Evolutionary conservation across 2,329 filamentous ascomycete species (phyloP), one percentile per base, ranked within the genome.

Genomic region (Fusarium nurragi): DNA sequence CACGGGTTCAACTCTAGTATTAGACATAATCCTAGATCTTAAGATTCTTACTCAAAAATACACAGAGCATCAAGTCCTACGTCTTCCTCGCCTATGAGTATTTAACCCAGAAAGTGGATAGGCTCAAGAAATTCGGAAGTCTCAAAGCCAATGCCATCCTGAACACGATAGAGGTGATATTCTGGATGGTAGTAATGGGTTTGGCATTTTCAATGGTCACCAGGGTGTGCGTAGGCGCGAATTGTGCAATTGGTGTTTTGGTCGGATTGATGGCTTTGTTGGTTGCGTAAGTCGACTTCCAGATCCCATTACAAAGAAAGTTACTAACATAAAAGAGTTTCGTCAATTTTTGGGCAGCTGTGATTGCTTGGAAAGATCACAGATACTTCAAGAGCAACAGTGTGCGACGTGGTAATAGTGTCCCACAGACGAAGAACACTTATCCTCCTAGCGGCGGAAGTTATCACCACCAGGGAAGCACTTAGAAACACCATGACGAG

Each of bases 131-230:
- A 32, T 73, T 63, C 51, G 56, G 45, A 8, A 73, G 66, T 12
- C 50, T 70, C 2, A 72, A 73, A 9, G 64, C 71, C 4, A 67
- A 70, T 13, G 57, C 64, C 0, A 55, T 74, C 2, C 51, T 72
- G 16, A 73, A 73, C 50, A 65, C 66, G 1, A 40, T 73, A 10
- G 71, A 73, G 23, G 63, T 70, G 2, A 13, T 71, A 9, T 74
- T 74, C 23, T 74, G 72, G 71, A 58, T 59, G 40, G 73, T 67
- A 0, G 70, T 75, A 1, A 45, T 71, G 23, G 65, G 73, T 2
- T 28, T 74, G n/a, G 57, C 59, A 0, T 65, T 72, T 2, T 62
- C 54, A 9, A 64, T 60, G 0, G 51, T 65, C 10, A 64, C 60
- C 9, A 21, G 1, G 12, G 60, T 59, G 2, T 70, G 64, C 2